These are phyloP conservation scores for Candida ficus DNA, from an alignment of 805 yeast genomes.

Conservation along the genomic window DNA sequence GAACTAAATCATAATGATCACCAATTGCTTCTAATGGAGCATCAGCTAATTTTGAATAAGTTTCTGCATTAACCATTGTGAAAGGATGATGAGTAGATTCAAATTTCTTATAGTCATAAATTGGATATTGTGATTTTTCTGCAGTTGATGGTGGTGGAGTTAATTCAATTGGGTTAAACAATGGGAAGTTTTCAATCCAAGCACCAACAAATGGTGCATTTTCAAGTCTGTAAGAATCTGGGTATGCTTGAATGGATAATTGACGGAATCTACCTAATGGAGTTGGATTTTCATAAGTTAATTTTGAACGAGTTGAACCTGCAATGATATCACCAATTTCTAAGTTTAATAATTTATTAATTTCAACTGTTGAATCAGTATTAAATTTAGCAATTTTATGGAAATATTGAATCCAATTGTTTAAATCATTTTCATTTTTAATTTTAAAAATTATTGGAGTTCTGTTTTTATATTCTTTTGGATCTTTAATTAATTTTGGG, in stretches of 20 bases:
- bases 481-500: slow-evolving; percentile 36
- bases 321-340: slow-evolving; percentile 71
- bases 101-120: slow-evolving; percentile 41
- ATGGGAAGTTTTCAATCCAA: slow-evolving; percentile 93
- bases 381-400: slow-evolving; percentile 28
- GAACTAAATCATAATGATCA: slow-evolving; percentile 89
- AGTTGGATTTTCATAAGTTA: slow-evolving; percentile 89
- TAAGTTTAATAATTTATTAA: slow-evolving; percentile 31
- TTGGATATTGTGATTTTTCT: slow-evolving; percentile 45
- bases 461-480: slow-evolving; percentile 45
- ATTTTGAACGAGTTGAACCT: slow-evolving; percentile 62
- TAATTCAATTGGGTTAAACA: slow-evolving; percentile 71
- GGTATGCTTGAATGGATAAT: slow-evolving; percentile 53
- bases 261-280: slow-evolving; percentile 88
- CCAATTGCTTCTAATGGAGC: slow-evolving; percentile 70
- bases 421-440: slow-evolving; percentile 32
- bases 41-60: slow-evolving; percentile 48
- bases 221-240: slow-evolving; percentile 35
- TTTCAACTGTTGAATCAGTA: slow-evolving; percentile 7
- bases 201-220: slow-evolving; percentile 42
- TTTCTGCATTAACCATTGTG: slow-evolving; percentile 80
- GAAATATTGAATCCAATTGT: slow-evolving; percentile 39
- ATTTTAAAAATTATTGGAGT: slow-evolving; percentile 55
- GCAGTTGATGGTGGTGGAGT: slow-evolving; percentile 2
- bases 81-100: slow-evolving; percentile 95